Base-by-base conservation (phyloP, 371 early-diverging fungal genomes). In the Dentiscutata heterogama region DNA sequence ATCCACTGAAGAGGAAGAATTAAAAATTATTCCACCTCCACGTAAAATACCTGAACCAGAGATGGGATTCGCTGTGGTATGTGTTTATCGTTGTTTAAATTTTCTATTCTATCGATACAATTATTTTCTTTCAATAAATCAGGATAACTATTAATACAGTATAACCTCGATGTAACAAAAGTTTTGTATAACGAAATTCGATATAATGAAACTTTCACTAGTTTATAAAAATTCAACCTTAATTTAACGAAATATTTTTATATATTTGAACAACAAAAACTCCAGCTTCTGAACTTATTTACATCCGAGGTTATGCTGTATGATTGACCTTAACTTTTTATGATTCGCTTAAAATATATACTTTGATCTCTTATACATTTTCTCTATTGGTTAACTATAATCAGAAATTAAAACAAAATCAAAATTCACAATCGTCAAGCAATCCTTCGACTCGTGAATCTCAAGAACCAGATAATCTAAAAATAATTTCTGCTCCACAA, bases 391-490 rank as follows among this genome's bases (percentile, higher is more conserved):
- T 20, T n/a, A 35, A 35, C 35, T 4, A 35, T 35, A 35, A 8
- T 70, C 20, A 70, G 70, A 70, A 70, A 22, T 70, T 46, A 70
- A 70, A 70, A 70, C 2, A 35, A n/a, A 70, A 39, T 42, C 42
- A 70, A 42, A 70, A 14, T 22, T 35, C 31, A 65, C 70, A 70
- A 10, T n/a, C 50, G 16, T 35, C 14, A 35, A 67, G 18, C 10
- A 39, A 1, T 67, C n/a, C 70, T n/a, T 70, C 70, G 22, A 58
- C 18, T 58, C 70, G 42, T 22, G 25, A 11, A n/a, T 35, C 35
- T 39, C 50, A 70, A 70, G 70, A 70, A 22, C 70, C 35, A 35
- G 70, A 50, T 13, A 58, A 58, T 58, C 18, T n/a, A 42, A 70
- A 70, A 70, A 13, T 22, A 6, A 11, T 39, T 42, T 22, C 35